A percentile compares a stretch with the other conserved stretches of the same genome.
These are phyloP conservation scores for Amoeboaphelidium protococcarum DNA, from an alignment of 371 early-diverging fungal genomes.

Conservation along the genomic window DNA sequence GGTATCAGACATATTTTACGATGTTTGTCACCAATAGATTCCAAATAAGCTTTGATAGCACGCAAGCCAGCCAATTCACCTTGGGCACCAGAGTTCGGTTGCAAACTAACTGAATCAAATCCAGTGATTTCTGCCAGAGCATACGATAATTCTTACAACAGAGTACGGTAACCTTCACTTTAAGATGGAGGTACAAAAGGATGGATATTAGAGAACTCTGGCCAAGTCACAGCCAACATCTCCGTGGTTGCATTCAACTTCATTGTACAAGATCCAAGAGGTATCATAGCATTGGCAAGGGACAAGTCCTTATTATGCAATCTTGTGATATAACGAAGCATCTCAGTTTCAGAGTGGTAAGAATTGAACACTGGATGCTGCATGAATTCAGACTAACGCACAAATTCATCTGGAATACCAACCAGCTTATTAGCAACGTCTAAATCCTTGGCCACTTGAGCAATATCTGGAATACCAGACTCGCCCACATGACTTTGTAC, in stretches of 20 bases:
- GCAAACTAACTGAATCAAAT: constrained; percentile 65
- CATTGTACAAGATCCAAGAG: constrained; percentile 94
- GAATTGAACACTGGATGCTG: constrained; percentile 72
- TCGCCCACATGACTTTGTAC: background rate
- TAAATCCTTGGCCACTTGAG: constrained; percentile 14
- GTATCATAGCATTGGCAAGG: constrained; percentile 87
- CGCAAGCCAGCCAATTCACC: constrained; percentile 91
- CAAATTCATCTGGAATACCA: constrained; percentile 27
- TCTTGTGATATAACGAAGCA: constrained; percentile 75
- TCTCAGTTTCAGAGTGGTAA: constrained; percentile 93
- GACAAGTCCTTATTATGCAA: constrained; percentile 86
- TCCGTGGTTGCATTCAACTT: constrained; percentile 91
- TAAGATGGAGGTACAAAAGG: constrained; percentile 83
- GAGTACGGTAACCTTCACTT: constrained; percentile 56
- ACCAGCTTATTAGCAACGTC: constrained; percentile 11
- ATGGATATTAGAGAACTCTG: constrained; percentile 76
- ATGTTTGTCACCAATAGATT: constrained; percentile 41
- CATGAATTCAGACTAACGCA: constrained; percentile 43
- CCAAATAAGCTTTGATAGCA: constrained; percentile 67
- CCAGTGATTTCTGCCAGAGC: constrained; percentile 77
- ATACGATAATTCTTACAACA: constrained; percentile 47
- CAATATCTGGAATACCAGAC: constrained; percentile 7
- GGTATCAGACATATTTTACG: constrained; percentile 87
- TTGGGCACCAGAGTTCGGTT: constrained; percentile 93
- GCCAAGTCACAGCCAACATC: constrained; percentile 93